Base-by-base conservation (phyloP, 2,329 filamentous ascomycete species). In the Colletotrichum salicis region DNA sequence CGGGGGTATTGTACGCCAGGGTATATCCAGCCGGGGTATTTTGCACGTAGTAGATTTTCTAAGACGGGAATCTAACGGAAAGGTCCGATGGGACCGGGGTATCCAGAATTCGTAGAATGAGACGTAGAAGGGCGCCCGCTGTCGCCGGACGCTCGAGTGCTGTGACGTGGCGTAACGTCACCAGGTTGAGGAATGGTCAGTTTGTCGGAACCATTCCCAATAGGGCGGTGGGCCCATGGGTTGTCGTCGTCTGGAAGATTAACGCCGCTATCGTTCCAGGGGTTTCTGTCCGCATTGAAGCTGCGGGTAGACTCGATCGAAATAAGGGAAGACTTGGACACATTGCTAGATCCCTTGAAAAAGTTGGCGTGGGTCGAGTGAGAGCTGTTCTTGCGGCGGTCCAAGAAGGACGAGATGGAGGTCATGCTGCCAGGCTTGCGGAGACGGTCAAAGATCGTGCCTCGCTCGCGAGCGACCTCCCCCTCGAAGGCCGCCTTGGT, bases 221-320 rank as follows among this genome's bases (percentile, higher is more conserved):
- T 89, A 76, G 90, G 89, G 75, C 90, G 89, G 63, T 84, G 84
- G 64, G 87, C 83, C 90, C 90, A 92, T 51, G 88, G 87, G 80
- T 90, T 89, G 76, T 98, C 95, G 75, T 97, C 94, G 78, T 98
- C 96, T 74, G 93, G 88, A 76, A 98, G 90, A 81, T 98, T 98
- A 80, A 98, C 95, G 78, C 95, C 96, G 79, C 94, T 97, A 82
- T 98, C 96, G 81, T 98, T 98, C 96, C 96, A 98, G 73, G 95
- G 95, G 84, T 98, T 97, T 82, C 95, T 93, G 82, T 97, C 97
- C 76, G 94, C 94, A 74, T 92, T 91, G 82, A 92, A 92, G 85
- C 95, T 97, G 80, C 96, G 93, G 45, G 95, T 95, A 60, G 95
- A 98, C 84, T 98, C 96, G 82, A 98, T 95, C 74, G 95, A 97